Conservation (phyloP, 2,329 filamentous ascomycete genomes). For the Fusarium setosum region DNA sequence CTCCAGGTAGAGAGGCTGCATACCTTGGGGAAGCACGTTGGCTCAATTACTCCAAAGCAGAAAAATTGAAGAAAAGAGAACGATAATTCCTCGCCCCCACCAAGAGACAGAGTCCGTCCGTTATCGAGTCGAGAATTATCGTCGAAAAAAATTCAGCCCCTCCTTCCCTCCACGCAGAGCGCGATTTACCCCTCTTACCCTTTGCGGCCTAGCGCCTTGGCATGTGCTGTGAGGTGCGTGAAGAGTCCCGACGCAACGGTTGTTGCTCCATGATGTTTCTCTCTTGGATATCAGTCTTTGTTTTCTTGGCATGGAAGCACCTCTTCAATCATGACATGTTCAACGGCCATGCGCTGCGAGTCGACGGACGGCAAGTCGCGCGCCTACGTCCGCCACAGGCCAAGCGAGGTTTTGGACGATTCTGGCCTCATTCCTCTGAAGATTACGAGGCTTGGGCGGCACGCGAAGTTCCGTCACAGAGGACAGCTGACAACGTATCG, state of each 20-base stretch:
- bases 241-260: not conserved
- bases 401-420: not conserved
- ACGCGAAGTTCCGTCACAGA: slow-evolving; percentile 14
- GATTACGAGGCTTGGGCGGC: slow-evolving; percentile 14
- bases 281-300: not conserved
- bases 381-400: not conserved
- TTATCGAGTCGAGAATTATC: slow-evolving; percentile 40
- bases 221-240: not conserved
- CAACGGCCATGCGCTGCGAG: too few species aligned
- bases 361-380: too few species aligned
- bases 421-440: slow-evolving; percentile 14
- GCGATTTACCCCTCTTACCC: slow-evolving; percentile 47
- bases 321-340: too few species aligned
- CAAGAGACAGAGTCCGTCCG: slow-evolving; percentile 31
- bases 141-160: slow-evolving; percentile 41
- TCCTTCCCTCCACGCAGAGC: slow-evolving; percentile 33
- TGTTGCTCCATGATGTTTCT: not conserved
- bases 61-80: slow-evolving; percentile 22
- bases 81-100: slow-evolving; percentile 30
- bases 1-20: slow-evolving; percentile 3
- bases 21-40: slow-evolving; percentile 23
- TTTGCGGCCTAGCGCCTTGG: slow-evolving; percentile 40
- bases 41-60: slow-evolving; percentile 24
- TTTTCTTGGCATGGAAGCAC: too few species aligned
- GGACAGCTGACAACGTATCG: not conserved